Base-by-base conservation (phyloP, 306 rosid species). In the Ammopiptanthus mongolicus region DNA sequence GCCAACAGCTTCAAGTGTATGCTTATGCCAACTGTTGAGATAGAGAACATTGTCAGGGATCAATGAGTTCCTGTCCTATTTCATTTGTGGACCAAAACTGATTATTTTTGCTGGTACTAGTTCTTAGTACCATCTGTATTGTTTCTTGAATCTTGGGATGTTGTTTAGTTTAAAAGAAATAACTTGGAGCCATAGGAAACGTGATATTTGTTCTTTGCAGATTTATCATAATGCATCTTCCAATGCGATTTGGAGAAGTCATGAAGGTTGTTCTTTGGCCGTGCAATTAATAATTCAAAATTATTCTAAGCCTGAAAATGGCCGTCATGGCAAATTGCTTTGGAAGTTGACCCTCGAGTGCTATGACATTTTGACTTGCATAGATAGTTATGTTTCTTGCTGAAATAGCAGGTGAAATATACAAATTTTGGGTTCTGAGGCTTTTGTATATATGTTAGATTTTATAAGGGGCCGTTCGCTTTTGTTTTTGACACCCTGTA, bases 151-250 rank as follows among this genome's bases (percentile, higher is more conserved):
- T 64, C 53, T 78, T 78, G 69, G 71, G 41, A 77, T 75, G 65
- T 52, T 75, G 65, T 52, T 78, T 69, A 55, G 65, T 41, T 44
- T 56, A 58, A 19, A 52, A 53, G 28, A 74, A 68, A 78, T 61
- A 51, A 60, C 46, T 68, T 79, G 74, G 57, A 71, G 82, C 78
- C 71, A 53, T 59, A 65, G 75, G 84, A 46, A 71, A 65, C 73
- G 48, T 81, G 69, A 70, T 75, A 52, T 59, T 75, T 63, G 71
- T 60, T 78, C 81, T 31, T 70, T 81, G 84, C 86, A 74, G 86
- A 78, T 85, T 78, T 78, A 70, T 78, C 81, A 69, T 69, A 70
- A 55, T 75, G 36, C 86, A 51, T 81, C 84, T 69, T 78, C 88
- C 77, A 25, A 59, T 64, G 77, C 69, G 48, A 70, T 81, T 65